Percentiles rank a stretch among this genome's conserved stretches.
These are phyloP conservation scores for Triticum monococcum DNA, from an alignment of 176 grass and related monocot genomes.

Conservation along the genomic window DNA sequence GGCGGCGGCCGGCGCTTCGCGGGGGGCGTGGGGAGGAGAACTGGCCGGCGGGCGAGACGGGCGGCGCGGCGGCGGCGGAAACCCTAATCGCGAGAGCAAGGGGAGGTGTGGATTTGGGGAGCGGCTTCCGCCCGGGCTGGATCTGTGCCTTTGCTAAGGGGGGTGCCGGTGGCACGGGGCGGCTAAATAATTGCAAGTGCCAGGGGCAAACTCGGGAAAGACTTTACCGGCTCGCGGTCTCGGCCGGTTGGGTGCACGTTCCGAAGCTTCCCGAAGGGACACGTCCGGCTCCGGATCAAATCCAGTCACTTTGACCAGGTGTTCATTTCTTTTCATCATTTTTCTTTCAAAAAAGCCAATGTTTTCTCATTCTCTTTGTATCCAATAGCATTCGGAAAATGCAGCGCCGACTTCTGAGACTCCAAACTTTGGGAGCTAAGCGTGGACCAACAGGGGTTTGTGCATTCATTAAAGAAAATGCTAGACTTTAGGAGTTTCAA, in stretches of 20 bases:
- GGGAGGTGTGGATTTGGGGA: not conserved
- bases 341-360: no score
- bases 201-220: conserved; percentile 2
- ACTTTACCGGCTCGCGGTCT: not conserved
- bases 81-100: conserved; percentile 6
- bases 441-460: no score
- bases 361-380: no score
- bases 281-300: not conserved
- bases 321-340: no score
- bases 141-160: not conserved
- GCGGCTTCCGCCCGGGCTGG: not conserved
- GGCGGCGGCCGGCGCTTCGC: not conserved
- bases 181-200: not conserved
- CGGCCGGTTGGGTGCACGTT: not conserved
- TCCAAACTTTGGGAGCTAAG: no score
- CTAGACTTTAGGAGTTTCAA: no score
- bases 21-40: not conserved
- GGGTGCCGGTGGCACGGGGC: not conserved
- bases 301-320: no score
- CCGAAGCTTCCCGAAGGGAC: not conserved
- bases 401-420: no score
- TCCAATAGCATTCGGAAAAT: no score
- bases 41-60: not conserved
- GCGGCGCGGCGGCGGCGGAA: not conserved
- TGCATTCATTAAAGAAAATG: no score